Evolutionary conservation across 139 green algal species (phyloP), one percentile per base, ranked within the genome.

Genomic region (Closterium sp.): DNA sequence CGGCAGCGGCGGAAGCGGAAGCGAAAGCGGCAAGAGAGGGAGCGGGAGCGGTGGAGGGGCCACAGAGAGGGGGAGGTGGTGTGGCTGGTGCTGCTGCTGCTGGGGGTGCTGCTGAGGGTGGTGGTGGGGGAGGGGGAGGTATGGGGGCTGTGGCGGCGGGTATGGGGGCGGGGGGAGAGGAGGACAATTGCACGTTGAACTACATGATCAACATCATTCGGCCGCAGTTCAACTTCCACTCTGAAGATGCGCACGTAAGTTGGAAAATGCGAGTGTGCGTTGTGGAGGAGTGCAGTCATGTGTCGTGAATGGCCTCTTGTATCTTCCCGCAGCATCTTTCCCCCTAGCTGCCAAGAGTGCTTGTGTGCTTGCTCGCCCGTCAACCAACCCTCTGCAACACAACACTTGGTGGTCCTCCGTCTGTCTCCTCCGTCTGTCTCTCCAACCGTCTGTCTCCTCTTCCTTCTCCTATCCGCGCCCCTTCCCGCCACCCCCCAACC

Each of bases 171-270:
- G 84, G 9, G 31, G 86, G 24, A 31, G 88, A 89, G 28, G 87
- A 89, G 27, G 88, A 91, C 6, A 38, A 91, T 27, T 34, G 88
- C 29, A 11, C 28, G 32, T 22, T 91, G 32, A 91, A 91, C 29
- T 91, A 70, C 27, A 91, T 91, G 32, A 91, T 91, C 88, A 91
- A 86, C 88, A 85, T 91, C 45, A 31, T 85, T 19, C 88, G 73
- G 31, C 88, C 88, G 88, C 88, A 91, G 38, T 91, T 91, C 88
- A 91, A 91, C 88, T 31, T 91, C 2, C 88, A 91, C 34, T 91
- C 88, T 27, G 34, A 79, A 22, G 30, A 91, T 84, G 88, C 38
- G 27, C 27, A 84, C 4, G 88, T 91, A 10, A 27, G 29, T 34
- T 29, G 38, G 2, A 6, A 45, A 45, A 45, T 6, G 38, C 4